Conservation (phyloP, 2,329 filamentous ascomycete species). For the Ilyonectria robusta region DNA sequence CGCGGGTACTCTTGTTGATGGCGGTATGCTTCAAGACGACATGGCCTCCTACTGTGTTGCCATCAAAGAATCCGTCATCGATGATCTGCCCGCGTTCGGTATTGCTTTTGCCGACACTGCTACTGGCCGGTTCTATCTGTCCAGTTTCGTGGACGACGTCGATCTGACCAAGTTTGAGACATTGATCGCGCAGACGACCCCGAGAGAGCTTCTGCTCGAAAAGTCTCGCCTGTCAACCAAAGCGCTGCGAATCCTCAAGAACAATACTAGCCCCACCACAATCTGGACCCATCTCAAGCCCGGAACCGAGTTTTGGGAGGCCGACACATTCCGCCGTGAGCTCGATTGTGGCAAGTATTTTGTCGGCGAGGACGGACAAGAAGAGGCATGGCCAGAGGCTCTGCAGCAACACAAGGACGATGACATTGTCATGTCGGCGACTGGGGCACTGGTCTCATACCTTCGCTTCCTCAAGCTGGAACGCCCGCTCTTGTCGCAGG, state of each 20-base stretch:
- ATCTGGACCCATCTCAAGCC: slow-evolving; percentile 96
- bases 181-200: slow-evolving; percentile 91
- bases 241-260: slow-evolving; percentile 92
- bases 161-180: slow-evolving; percentile 98
- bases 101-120: slow-evolving; percentile 96
- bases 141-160: slow-evolving; percentile 90
- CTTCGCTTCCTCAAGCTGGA: slow-evolving; percentile 90
- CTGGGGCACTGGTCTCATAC: slow-evolving; percentile 91
- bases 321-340: slow-evolving; percentile 85
- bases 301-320: slow-evolving; percentile 90
- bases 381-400: slow-evolving; percentile 81
- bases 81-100: slow-evolving; percentile 87
- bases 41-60: slow-evolving; percentile 97
- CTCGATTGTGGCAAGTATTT: slow-evolving; percentile 88
- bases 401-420: slow-evolving; percentile 82
- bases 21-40: slow-evolving; percentile 96
- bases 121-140: slow-evolving; percentile 94
- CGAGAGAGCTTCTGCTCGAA: slow-evolving; percentile 90
- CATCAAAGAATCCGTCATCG: slow-evolving; percentile 85
- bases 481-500: slow-evolving; percentile 86
- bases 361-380: slow-evolving; percentile 66
- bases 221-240: slow-evolving; percentile 91
- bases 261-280: slow-evolving; percentile 91
- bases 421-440: slow-evolving; percentile 88
- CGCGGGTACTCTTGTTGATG: slow-evolving; percentile 92